Percentiles rank a stretch among this genome's conserved stretches.
These are phyloP conservation scores for Chloroidium sp. DNA, from an alignment of 163 green algal species.

Conservation along the genomic window DNA sequence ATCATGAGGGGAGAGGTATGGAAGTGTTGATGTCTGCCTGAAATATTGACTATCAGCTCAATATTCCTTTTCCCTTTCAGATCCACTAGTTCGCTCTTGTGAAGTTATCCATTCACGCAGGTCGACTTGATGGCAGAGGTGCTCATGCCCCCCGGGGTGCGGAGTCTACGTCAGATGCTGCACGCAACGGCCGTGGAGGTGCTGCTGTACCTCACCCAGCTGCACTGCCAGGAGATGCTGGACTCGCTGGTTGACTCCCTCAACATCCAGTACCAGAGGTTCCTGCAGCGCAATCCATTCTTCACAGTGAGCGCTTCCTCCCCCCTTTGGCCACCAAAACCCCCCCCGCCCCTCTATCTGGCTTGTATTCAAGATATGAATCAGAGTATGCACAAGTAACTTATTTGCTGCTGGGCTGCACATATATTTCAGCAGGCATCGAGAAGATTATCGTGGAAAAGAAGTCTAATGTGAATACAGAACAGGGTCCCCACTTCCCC, in stretches of 20 bases:
- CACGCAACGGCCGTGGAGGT: constrained; percentile 64
- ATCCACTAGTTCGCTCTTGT: constrained; percentile 1
- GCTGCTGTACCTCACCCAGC: constrained; percentile 63
- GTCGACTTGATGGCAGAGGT: constrained; percentile 37
- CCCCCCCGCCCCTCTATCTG: too few relatives aligned
- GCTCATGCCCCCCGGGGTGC: constrained; percentile 50
- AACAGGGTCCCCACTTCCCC: too few relatives aligned
- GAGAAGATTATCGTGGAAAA: too few relatives aligned
- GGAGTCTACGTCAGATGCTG: constrained; percentile 38
- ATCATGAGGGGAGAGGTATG: too few relatives aligned
- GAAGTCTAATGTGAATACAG: too few relatives aligned
- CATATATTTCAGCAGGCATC: neutral
- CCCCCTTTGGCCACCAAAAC: neutral
- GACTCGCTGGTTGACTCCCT: constrained; percentile 38
- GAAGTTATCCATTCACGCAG: constrained; percentile 2
- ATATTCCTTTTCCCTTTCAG: neutral
- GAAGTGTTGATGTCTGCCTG: too few relatives aligned
- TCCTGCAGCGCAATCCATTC: constrained; percentile 41
- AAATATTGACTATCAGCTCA: too few relatives aligned
- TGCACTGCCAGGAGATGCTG: constrained; percentile 54
- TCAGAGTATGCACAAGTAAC: neutral
- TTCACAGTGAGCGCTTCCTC: constrained; percentile 30
- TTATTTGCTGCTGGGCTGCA: neutral
- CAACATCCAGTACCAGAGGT: constrained; percentile 45
- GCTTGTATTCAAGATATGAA: too few relatives aligned